Evolutionary conservation across 2,329 filamentous ascomycete species (phyloP).

Genomic region (Verticillium dahliae): DNA sequence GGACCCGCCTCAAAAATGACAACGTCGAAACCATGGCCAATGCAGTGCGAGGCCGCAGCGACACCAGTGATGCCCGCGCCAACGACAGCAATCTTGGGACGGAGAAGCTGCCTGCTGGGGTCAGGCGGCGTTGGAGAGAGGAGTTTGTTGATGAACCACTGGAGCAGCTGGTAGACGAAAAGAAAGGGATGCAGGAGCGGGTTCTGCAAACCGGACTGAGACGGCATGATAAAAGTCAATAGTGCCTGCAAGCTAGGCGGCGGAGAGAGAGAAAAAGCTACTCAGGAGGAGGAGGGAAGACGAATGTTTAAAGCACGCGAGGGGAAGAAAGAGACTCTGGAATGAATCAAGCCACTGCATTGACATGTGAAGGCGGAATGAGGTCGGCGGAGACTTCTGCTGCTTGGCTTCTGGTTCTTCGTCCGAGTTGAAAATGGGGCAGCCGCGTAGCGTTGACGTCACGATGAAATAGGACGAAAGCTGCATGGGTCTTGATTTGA

Average conservation of each 20-base stretch:
- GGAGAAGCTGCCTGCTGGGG: conserved; percentile 45
- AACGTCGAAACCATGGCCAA: conserved; percentile 80
- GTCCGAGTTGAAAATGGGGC: not conserved
- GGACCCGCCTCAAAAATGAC: conserved; percentile 69
- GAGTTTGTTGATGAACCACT: conserved; percentile 56
- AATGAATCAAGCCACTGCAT: not conserved
- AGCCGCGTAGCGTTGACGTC: not conserved
- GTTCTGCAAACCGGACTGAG: conserved; percentile 25
- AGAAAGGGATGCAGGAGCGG: conserved; percentile 46
- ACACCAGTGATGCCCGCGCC: conserved; percentile 69
- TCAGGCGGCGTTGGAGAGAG: conserved; percentile 66
- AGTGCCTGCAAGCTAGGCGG: no score
- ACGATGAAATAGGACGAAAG: not conserved
- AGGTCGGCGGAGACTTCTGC: not conserved
- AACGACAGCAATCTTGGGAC: conserved; percentile 63
- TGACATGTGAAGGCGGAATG: not conserved
- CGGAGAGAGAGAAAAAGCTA: not conserved
- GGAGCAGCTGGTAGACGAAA: conserved; percentile 58
- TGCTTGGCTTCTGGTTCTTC: not conserved
- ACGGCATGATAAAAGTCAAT: conserved; percentile 20
- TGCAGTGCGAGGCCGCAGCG: conserved; percentile 73
- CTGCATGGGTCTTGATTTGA: not conserved
- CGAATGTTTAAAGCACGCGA: not conserved
- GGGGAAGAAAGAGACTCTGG: not conserved
- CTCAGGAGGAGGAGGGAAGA: not conserved